phyloP scores from a whole-genome alignment of 768 basidiomycete species.

The Rhizopogon salebrosus region DNA sequence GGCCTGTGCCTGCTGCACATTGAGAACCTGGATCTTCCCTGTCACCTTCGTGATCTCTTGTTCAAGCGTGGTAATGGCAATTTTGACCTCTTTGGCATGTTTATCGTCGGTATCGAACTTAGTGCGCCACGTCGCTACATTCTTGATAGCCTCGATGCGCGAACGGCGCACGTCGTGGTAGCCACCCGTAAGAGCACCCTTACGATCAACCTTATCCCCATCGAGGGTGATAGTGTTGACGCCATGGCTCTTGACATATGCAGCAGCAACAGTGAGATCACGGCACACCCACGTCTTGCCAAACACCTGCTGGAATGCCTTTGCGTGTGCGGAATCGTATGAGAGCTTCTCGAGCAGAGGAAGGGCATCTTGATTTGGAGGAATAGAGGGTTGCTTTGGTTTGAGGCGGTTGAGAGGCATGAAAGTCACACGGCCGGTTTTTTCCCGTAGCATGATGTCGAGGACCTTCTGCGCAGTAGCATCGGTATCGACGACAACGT shows the following conservation, averaged over 20 bases:
- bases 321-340: constrained; percentile 63
- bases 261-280: constrained; percentile 86
- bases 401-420: constrained; percentile 96
- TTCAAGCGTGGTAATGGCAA: constrained; percentile 64
- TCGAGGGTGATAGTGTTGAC: constrained; percentile 97
- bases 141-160: constrained; percentile 82
- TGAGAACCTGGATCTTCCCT: constrained; percentile 67
- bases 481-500: constrained; percentile 96
- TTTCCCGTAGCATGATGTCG: constrained; percentile 90
- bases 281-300: constrained; percentile 96
- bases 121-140: constrained; percentile 66
- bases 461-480: constrained; percentile 89
- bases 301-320: constrained; percentile 96
- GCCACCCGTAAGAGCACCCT: constrained; percentile 93
- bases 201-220: constrained; percentile 96
- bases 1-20: constrained; percentile 66
- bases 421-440: constrained; percentile 92
- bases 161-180: constrained; percentile 91
- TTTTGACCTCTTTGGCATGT: constrained; percentile 70
- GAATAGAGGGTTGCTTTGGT: constrained; percentile 60
- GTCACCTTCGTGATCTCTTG: constrained; percentile 78
- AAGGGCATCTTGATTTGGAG: constrained; percentile 69
- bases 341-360: constrained; percentile 79
- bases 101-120: constrained; percentile 64
- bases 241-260: constrained; percentile 90